These are phyloP conservation scores for Boletus pseudo-olivaceus DNA, from an alignment of 768 basidiomycete genomes.

Conservation along the genomic window DNA sequence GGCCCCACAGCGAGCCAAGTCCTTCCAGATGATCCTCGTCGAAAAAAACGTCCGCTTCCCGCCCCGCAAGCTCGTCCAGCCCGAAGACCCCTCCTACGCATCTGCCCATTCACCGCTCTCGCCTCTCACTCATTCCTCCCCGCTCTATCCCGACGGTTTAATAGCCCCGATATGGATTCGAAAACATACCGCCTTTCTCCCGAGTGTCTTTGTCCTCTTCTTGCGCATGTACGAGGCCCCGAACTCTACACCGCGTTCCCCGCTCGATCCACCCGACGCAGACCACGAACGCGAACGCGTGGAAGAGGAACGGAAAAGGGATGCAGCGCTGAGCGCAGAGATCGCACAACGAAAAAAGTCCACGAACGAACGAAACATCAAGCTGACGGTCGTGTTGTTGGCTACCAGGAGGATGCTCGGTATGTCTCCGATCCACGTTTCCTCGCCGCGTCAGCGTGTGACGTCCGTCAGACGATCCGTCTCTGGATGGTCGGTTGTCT, in stretches of 20 bases:
- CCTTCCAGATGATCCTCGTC: slow-evolving; percentile 82
- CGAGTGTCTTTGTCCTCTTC: slow-evolving; percentile 92
- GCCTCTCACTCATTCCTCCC: slow-evolving; percentile 83
- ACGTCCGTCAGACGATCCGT: slow-evolving; percentile 65
- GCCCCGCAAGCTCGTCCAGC: slow-evolving; percentile 67
- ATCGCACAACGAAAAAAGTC: slow-evolving; percentile 76
- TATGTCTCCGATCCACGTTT: slow-evolving; percentile 33
- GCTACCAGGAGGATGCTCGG: slow-evolving; percentile 87
- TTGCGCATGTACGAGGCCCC: slow-evolving; percentile 74
- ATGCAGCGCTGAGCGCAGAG: slow-evolving; percentile 75
- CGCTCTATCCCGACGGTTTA: slow-evolving; percentile 90
- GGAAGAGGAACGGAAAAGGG: slow-evolving; percentile 67
- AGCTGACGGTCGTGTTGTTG: slow-evolving; percentile 90
- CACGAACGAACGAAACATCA: slow-evolving; percentile 83
- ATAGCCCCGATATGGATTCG: slow-evolving; percentile 98
- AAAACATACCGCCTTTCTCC: slow-evolving; percentile 89
- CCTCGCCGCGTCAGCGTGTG: background rate
- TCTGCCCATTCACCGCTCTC: slow-evolving; percentile 88
- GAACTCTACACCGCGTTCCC: slow-evolving; percentile 42
- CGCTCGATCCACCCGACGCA: slow-evolving; percentile 50
- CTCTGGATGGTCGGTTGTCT: slow-evolving; percentile 79
- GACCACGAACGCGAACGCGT: slow-evolving; percentile 56
- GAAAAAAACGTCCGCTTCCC: slow-evolving; percentile 85
- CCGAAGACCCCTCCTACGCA: slow-evolving; percentile 55
- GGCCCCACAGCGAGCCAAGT: slow-evolving; percentile 66